Percentiles rank a stretch among this genome's conserved stretches.
These are phyloP conservation scores for Zymoseptoria pseudotritici DNA, from an alignment of 2,329 filamentous ascomycete genomes.

Conservation along the genomic window DNA sequence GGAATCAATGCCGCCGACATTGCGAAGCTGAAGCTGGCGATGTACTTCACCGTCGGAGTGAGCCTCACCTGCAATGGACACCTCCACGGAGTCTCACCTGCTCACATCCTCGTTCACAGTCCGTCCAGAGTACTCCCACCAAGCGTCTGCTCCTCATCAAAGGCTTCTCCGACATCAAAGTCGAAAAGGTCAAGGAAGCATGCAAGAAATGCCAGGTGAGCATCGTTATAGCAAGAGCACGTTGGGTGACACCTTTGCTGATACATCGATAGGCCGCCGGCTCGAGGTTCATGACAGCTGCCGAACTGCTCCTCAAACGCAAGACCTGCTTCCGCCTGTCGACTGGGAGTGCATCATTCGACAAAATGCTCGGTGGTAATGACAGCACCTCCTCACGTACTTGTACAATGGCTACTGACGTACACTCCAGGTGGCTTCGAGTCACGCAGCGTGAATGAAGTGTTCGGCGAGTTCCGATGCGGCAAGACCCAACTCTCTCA, in stretches of 20 bases:
- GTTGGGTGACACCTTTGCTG: conserved; percentile 3
- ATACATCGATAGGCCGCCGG: conserved; percentile 44
- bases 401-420: conserved; percentile 27
- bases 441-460: conserved; percentile 62
- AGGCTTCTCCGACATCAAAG: conserved; percentile 62
- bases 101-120: conserved; percentile 32
- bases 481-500: conserved; percentile 64
- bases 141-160: conserved; percentile 59
- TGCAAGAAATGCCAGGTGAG: conserved; percentile 52
- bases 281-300: conserved; percentile 57
- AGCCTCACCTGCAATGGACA: conserved; percentile 11
- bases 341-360: conserved; percentile 63
- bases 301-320: conserved; percentile 56
- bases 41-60: conserved; percentile 58
- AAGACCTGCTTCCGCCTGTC: conserved; percentile 59
- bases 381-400: not conserved
- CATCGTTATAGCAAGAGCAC: conserved; percentile 1
- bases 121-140: conserved; percentile 53
- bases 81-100: not conserved
- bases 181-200: conserved; percentile 64
- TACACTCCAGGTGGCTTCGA: conserved; percentile 51
- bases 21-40: conserved; percentile 55
- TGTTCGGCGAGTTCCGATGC: conserved; percentile 56
- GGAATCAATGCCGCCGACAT: conserved; percentile 60
- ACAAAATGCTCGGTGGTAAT: conserved; percentile 45